Evolutionary conservation across 129 eudicot species (phyloP).

Genomic region (Tanacetum coccineum): DNA sequence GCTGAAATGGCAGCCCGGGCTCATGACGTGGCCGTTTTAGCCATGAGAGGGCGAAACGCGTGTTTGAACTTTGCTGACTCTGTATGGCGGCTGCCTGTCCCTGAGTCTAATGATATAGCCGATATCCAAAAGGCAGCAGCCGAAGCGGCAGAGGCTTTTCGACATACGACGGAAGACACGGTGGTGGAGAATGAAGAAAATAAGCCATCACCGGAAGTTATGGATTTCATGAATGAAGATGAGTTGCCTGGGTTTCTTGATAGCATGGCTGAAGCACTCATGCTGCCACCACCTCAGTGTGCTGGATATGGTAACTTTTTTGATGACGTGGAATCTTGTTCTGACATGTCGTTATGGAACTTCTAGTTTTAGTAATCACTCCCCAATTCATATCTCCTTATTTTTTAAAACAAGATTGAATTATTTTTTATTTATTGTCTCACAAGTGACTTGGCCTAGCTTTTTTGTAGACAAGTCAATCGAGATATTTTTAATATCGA

Average conservation of each 20-base stretch:
- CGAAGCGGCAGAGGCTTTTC: conserved; percentile 63
- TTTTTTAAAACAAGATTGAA: not conserved
- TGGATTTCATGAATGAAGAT: conserved; percentile 45
- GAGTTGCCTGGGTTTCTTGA: conserved; percentile 41
- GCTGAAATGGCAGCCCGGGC: conserved; percentile 50
- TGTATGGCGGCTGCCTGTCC: conserved; percentile 59
- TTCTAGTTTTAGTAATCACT: not conserved
- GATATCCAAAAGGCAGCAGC: conserved; percentile 65
- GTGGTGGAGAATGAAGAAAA: not conserved
- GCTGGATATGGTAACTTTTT: conserved; percentile 5
- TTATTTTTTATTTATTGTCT: not conserved
- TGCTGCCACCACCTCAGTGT: conserved; percentile 56
- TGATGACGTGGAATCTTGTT: conserved; percentile 36
- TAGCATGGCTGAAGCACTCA: conserved; percentile 62
- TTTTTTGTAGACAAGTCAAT: not conserved
- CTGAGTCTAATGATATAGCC: conserved; percentile 39
- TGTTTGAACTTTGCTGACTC: conserved; percentile 77
- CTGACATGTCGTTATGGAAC: conserved; percentile 48
- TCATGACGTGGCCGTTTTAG: conserved; percentile 43
- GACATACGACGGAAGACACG: conserved; percentile 18
- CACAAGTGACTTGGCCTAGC: not conserved
- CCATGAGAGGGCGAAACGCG: conserved; percentile 47
- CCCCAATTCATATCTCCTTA: not conserved
- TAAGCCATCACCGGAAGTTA: conserved; percentile 19
- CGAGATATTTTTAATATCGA: not conserved